Conservation (phyloP, 805 yeast species). For the Grigorovia transvaalensis region DNA sequence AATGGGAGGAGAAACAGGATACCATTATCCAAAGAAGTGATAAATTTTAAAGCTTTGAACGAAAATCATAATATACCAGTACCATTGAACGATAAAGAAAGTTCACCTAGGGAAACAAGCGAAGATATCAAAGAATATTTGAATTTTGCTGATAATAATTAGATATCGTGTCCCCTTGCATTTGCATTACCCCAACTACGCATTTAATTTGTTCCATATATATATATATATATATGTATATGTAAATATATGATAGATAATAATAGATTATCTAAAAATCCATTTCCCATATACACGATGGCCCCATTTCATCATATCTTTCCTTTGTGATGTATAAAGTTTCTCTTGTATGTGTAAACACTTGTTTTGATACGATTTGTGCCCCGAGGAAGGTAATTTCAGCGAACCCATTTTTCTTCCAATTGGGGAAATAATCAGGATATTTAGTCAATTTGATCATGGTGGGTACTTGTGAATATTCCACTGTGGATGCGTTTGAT, state of each 20-base stretch:
- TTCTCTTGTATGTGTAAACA: conserved; percentile 53
- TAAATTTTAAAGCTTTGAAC: conserved; percentile 2
- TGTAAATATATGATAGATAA: neutral
- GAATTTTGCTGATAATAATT: conserved; percentile 15
- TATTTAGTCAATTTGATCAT: conserved; percentile 54
- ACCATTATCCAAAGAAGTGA: conserved; percentile 3
- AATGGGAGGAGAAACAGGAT: neutral
- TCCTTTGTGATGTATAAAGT: conserved; percentile 61
- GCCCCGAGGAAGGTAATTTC: conserved; percentile 78
- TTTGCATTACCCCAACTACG: too few species aligned
- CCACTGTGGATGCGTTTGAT: conserved; percentile 20
- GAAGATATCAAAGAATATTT: conserved; percentile 21
- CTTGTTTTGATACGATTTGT: conserved; percentile 77
- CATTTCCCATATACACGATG: conserved; percentile 69
- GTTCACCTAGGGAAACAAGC: conserved; percentile 6
- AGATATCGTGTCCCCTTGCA: too few species aligned
- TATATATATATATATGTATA: neutral
- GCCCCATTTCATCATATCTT: conserved; percentile 70
- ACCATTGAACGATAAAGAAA: too few species aligned
- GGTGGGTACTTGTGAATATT: conserved; percentile 67
- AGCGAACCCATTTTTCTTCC: conserved; percentile 75
- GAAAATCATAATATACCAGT: neutral
- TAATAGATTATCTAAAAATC: too few species aligned
- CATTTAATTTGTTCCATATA: neutral
- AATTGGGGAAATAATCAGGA: conserved; percentile 90